phyloP scores from a whole-genome alignment of 345 rosid genomes.

The Rhodomyrtus tomentosa region DNA sequence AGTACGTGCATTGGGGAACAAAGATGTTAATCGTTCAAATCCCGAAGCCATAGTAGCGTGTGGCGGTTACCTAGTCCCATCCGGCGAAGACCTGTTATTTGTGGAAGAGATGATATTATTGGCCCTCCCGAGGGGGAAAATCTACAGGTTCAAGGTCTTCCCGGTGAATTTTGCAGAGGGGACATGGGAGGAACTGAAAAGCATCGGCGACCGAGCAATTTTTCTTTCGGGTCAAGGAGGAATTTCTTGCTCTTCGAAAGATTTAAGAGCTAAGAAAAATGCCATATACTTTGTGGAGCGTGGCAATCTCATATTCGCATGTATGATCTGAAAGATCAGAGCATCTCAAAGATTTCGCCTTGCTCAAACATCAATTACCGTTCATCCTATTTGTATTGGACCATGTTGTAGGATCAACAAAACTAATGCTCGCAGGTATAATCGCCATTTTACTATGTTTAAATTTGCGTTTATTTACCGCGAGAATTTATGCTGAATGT shows the following conservation, averaged over 20 bases:
- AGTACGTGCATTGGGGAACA: not conserved
- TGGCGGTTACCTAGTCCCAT: not conserved
- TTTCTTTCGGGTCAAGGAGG: not conserved
- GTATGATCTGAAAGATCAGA: not conserved
- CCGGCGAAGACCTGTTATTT: fast-evolving
- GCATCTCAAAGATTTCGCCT: not conserved
- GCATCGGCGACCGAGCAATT: not conserved
- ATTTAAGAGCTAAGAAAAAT: not conserved
- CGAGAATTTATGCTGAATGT: too few species aligned
- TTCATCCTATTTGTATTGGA: not conserved
- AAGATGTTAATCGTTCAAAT: not conserved
- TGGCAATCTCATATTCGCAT: not conserved
- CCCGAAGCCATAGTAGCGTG: not conserved
- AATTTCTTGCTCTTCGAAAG: not conserved
- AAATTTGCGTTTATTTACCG: too few species aligned
- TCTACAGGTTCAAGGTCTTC: not conserved
- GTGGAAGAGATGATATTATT: not conserved
- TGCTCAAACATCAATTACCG: not conserved
- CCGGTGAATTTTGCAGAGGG: not conserved
- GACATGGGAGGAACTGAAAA: not conserved
- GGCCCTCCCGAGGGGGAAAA: fast-evolving
- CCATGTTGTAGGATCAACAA: too few species aligned
- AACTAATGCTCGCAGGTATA: too few species aligned
- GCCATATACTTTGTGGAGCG: not conserved
- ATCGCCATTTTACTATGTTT: too few species aligned